phyloP scores from a whole-genome alignment of 768 basidiomycete species.

The Pleurotus tuoliensis region DNA sequence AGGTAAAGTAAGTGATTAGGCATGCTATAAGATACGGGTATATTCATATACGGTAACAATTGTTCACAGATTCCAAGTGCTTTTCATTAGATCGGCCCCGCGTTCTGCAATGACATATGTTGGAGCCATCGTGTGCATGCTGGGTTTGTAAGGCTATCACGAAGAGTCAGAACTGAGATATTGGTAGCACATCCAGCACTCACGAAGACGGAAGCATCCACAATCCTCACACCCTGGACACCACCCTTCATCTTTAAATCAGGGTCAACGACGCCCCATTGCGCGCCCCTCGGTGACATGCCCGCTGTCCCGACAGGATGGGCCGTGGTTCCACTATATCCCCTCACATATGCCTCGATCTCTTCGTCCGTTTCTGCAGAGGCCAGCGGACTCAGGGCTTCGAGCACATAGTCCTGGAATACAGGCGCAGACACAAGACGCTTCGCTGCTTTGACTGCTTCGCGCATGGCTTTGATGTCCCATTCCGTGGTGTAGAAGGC shows the following conservation, averaged over 20 bases:
- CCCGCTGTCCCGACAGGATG: slow-evolving; percentile 27
- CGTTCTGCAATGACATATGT: not conserved
- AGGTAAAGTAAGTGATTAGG: too few relatives aligned
- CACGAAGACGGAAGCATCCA: slow-evolving; percentile 37
- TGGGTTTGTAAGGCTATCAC: not conserved
- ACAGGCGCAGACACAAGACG: slow-evolving; percentile 21
- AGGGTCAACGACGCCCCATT: slow-evolving; percentile 30
- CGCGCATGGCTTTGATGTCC: slow-evolving; percentile 22
- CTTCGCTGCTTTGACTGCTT: slow-evolving; percentile 20
- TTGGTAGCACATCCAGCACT: slow-evolving; percentile 4
- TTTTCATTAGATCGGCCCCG: not conserved
- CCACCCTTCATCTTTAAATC: slow-evolving; percentile 26
- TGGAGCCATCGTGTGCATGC: not conserved
- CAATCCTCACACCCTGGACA: slow-evolving; percentile 27
- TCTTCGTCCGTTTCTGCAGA: too few relatives aligned
- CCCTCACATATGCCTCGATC: too few relatives aligned
- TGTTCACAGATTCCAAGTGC: not conserved
- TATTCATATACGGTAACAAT: too few relatives aligned
- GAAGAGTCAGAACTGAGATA: not conserved
- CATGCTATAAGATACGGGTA: too few relatives aligned
- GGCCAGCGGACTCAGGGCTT: slow-evolving; percentile 6
- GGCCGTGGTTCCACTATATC: too few relatives aligned
- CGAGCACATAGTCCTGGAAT: slow-evolving; percentile 24
- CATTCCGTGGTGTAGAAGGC: slow-evolving; percentile 14
- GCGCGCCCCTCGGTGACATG: slow-evolving; percentile 25